A percentile compares a stretch with the other conserved stretches of the same genome.
Evolutionary conservation across 2,329 filamentous ascomycete species (phyloP).

Genomic region (Ophiocordyceps polyrhachis-furcata): DNA sequence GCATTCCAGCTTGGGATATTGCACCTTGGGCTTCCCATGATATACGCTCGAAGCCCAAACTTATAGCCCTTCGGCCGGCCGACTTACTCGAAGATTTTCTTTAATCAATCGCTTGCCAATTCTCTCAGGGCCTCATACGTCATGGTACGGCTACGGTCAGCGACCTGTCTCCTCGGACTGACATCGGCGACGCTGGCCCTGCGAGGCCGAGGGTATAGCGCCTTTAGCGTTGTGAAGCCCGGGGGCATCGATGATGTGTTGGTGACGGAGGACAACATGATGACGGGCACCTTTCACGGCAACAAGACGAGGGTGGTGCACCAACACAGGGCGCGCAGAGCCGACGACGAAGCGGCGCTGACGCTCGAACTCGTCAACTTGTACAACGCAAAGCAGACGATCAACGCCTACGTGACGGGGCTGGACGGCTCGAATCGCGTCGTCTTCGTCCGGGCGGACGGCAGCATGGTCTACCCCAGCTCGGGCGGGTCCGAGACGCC

Average conservation of each 20-base stretch:
- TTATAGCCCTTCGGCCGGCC: background rate
- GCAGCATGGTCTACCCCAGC: conserved; percentile 22
- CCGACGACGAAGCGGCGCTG: conserved; percentile 3
- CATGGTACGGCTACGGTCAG: background rate
- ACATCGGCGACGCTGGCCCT: background rate
- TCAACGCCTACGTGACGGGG: conserved; percentile 28
- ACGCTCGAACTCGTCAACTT: conserved; percentile 23
- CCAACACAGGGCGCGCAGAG: background rate
- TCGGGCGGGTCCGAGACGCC: conserved; percentile 16
- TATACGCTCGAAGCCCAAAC: background rate
- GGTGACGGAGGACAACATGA: conserved; percentile 18
- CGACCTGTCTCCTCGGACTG: conserved; percentile 4
- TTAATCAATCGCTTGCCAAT: background rate
- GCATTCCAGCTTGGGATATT: background rate
- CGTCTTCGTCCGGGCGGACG: conserved; percentile 24
- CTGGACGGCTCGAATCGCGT: conserved; percentile 19
- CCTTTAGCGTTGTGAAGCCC: conserved; percentile 14
- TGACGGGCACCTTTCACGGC: conserved; percentile 17
- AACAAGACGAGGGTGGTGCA: conserved; percentile 2
- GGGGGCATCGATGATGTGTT: conserved; percentile 14
- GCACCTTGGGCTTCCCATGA: background rate
- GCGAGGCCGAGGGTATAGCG: background rate
- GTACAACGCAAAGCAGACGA: conserved; percentile 12
- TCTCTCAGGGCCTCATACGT: background rate
- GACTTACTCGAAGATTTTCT: background rate